Base-by-base conservation (phyloP, 2,329 filamentous ascomycete species). In the Trichoderma arundinaceum region DNA sequence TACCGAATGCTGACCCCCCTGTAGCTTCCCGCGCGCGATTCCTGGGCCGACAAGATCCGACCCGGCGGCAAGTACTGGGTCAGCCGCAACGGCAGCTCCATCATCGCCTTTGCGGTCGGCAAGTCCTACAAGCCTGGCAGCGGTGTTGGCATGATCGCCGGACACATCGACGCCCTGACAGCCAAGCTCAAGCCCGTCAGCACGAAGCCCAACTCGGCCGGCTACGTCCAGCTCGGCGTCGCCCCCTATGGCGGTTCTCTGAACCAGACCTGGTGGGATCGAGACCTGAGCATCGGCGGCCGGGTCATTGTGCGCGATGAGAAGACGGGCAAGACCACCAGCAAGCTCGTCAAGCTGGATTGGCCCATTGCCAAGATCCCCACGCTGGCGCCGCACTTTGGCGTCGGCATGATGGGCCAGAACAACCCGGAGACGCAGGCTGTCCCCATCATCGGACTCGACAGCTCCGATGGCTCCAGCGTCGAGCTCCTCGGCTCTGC, bases 301-400 rank as follows among this genome's bases (percentile, higher is more conserved):
- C 85, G 93, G 51, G 94, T 98, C 4, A 83, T 98, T 56, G 89
- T 98, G 52, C 91, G 89, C 69, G 89, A 97, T 71, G 76, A 83
- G 4, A 79, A 82, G 54, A 86, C 87, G 2, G 90, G 90, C 70
- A 96, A 94, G 84, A 92, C 96, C 41, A 83, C 85, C 22, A 88
- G 86, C 35, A 92, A 89, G 80, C 84, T 98, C 52, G 94, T 97
- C 68, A 96, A 96, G 81, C 83, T 98, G 58, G 92, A 90, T 76
- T 97, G 94, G 92, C 94, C 95, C 1, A 93, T 99, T 80, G 95
- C 95, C 53, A 88, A 91, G 68, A 91, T 98, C 67, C 93, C 95
- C 7, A 97, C 93, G 0, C 85, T 99, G 17, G 95, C 95, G 32
- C 93, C 93, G 65, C 95, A 99, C 78, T 98, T 99, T 73, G 95